Percentiles rank a stretch among this genome's conserved stretches.
These are phyloP conservation scores for Eimeria maxima DNA, from an alignment of 169 alveolate species.

Conservation along the genomic window DNA sequence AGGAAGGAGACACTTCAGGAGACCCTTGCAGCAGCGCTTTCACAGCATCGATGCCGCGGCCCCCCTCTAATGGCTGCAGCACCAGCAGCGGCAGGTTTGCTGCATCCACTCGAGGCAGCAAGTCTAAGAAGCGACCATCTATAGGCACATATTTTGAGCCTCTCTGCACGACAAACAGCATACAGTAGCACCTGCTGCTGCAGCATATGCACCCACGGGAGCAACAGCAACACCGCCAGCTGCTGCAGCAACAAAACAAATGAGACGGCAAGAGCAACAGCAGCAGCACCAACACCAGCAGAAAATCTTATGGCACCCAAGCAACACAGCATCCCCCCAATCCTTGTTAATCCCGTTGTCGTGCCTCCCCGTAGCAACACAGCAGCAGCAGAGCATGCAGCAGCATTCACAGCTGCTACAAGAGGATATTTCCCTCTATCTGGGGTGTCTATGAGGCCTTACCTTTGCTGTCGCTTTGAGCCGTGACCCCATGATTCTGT, in stretches of 20 bases:
- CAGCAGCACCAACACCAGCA: too few relatives aligned
- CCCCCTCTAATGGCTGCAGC: not conserved
- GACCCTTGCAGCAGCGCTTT: not conserved
- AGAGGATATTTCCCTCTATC: too few relatives aligned
- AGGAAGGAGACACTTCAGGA: not conserved
- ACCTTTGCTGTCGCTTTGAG: constrained; percentile 15
- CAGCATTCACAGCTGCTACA: not conserved
- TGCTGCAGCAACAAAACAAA: too few relatives aligned
- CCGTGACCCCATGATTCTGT: not conserved
- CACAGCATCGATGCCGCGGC: not conserved
- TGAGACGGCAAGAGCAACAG: not conserved
- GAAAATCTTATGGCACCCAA: not conserved
- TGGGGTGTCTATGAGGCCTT: not conserved
- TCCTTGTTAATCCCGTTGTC: not conserved
- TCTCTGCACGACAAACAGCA: not conserved
- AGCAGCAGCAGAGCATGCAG: not conserved
- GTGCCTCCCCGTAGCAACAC: not conserved
- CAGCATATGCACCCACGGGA: too few relatives aligned
- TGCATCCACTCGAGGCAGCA: constrained; percentile 40
- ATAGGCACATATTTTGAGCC: not conserved
- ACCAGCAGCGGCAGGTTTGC: constrained; percentile 3
- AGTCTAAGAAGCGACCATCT: not conserved
- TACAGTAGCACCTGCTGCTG: not conserved
- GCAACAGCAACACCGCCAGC: too few relatives aligned
- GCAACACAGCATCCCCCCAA: not conserved